These are phyloP conservation scores for Auricularia auricula-judae DNA, from an alignment of 768 basidiomycete species.

Conservation along the genomic window DNA sequence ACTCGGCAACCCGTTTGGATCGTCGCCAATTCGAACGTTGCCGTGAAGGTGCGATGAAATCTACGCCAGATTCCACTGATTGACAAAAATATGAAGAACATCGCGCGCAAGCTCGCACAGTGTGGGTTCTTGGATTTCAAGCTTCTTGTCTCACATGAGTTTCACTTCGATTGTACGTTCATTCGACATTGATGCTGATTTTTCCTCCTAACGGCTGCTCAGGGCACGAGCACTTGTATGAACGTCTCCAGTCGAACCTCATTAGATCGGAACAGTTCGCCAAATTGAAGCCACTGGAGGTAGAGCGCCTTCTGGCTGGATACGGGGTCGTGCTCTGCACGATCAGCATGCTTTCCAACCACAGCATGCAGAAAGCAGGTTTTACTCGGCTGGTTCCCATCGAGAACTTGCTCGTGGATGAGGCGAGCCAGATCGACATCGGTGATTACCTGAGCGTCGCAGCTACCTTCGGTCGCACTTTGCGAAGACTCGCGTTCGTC, in stretches of 20 bases:
- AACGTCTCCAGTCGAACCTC: constrained; percentile 32
- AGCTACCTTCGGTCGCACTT: constrained; percentile 20
- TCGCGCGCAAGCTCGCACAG: constrained; percentile 57
- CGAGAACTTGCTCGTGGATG: constrained; percentile 35
- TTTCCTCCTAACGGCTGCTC: background rate
- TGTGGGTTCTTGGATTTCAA: constrained; percentile 43
- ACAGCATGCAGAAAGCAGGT: constrained; percentile 20
- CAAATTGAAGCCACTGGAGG: background rate
- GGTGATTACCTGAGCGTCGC: constrained; percentile 35
- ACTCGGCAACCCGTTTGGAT: constrained; percentile 54
- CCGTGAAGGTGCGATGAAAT: constrained; percentile 39
- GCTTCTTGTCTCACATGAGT: constrained; percentile 62
- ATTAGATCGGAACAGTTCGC: constrained; percentile 37
- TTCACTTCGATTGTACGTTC: constrained; percentile 46
- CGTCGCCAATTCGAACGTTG: constrained; percentile 76
- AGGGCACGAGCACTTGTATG: constrained; percentile 79
- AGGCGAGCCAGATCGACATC: constrained; percentile 40
- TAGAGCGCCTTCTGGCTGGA: constrained; percentile 20
- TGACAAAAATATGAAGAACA: constrained; percentile 31
- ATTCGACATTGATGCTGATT: background rate
- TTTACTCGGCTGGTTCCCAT: constrained; percentile 30
- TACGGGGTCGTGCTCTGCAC: constrained; percentile 67
- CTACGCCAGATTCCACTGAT: background rate
- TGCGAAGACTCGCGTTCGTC: constrained; percentile 39
- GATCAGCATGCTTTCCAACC: constrained; percentile 64